Conservation (phyloP, 2,329 filamentous ascomycete species). For the Juglanconis juglandina region DNA sequence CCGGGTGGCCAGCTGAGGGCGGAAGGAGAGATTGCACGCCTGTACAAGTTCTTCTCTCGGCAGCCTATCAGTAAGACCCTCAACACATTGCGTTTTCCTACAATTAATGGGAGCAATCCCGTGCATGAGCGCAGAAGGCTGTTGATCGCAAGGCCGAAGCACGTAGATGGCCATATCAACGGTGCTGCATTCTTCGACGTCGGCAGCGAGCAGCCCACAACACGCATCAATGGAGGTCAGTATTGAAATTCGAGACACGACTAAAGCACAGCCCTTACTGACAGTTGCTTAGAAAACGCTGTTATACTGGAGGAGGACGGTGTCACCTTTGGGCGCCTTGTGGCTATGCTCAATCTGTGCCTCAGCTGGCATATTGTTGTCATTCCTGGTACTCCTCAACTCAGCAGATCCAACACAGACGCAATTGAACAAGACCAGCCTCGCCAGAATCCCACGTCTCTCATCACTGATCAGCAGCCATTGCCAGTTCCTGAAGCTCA, state of each 20-base stretch:
- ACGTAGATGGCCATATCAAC: background rate
- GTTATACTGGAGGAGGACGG: background rate
- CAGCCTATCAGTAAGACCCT: background rate
- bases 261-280: background rate
- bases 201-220: background rate
- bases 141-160: conserved; percentile 1
- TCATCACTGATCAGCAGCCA: background rate
- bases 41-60: background rate
- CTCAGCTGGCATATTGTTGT: background rate
- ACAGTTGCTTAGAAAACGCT: background rate
- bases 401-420: background rate
- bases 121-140: background rate
- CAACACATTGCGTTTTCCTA: background rate
- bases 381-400: background rate
- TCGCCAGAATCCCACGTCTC: background rate
- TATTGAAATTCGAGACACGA: background rate
- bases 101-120: background rate
- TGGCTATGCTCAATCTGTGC: background rate
- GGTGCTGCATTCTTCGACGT: background rate
- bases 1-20: background rate
- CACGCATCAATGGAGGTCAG: background rate
- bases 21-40: background rate
- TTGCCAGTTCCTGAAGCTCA: no score
- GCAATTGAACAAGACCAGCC: background rate
- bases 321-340: background rate